Percentiles rank a stretch among this genome's conserved stretches.
phyloP scores from a whole-genome alignment of 768 basidiomycete genomes.

The Tylopilus rubrobrunneus region DNA sequence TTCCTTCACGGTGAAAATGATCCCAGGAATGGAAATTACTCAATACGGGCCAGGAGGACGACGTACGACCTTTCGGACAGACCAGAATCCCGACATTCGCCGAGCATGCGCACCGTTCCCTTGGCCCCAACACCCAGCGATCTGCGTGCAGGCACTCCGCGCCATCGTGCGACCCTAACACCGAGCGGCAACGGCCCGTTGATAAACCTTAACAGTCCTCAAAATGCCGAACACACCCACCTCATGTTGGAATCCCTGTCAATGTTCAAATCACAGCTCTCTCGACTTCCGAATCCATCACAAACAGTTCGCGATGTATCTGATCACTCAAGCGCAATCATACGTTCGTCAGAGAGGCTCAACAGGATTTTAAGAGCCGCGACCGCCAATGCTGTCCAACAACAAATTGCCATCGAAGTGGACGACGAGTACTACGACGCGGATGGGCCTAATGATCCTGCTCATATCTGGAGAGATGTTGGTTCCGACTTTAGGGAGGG shows the following conservation, averaged over 20 bases:
- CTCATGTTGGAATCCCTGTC: slow-evolving; percentile 66
- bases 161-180: slow-evolving; percentile 15
- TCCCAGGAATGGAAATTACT: slow-evolving; percentile 10
- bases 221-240: slow-evolving; percentile 56
- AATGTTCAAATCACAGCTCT: slow-evolving; percentile 66
- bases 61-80: slow-evolving; percentile 26
- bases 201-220: slow-evolving; percentile 12
- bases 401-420: slow-evolving; percentile 75
- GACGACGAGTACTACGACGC: slow-evolving; percentile 37
- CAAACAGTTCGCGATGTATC: slow-evolving; percentile 50
- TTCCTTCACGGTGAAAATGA: slow-evolving; percentile 33
- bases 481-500: slow-evolving; percentile 72
- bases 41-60: slow-evolving; percentile 20
- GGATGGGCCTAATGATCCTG: slow-evolving; percentile 34
- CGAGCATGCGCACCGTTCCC: slow-evolving; percentile 6
- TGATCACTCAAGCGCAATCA: slow-evolving; percentile 59
- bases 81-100: slow-evolving; percentile 16
- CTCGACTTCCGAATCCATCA: slow-evolving; percentile 48
- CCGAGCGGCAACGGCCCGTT: slow-evolving; percentile 15
- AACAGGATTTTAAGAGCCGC: slow-evolving; percentile 57
- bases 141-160: slow-evolving; percentile 10
- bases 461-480: slow-evolving; percentile 63
- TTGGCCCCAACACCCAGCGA: slow-evolving; percentile 19
- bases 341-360: slow-evolving; percentile 62
- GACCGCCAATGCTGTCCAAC: slow-evolving; percentile 59